Percentiles rank a stretch among this genome's conserved stretches.
Conservation (phyloP, 306 rosid species). For the cucumber (Cucumis sativus) region DNA sequence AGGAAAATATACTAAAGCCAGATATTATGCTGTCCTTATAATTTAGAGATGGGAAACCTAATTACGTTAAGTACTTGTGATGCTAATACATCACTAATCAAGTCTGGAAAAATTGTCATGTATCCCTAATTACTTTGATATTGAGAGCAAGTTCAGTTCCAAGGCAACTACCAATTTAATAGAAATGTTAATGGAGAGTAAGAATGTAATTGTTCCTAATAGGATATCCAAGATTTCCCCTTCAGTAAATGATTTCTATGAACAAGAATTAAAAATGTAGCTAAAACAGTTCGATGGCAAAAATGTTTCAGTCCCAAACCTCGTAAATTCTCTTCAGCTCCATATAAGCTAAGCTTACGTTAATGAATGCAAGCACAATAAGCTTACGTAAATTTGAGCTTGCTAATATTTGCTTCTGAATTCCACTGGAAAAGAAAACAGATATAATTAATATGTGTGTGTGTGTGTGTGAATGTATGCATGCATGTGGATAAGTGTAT, state of each 20-base stretch:
- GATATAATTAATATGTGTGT: background rate
- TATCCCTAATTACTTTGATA: background rate
- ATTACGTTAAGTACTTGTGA: background rate
- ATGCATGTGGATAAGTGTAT: background rate
- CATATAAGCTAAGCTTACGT: constrained; percentile 76
- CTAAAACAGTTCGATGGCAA: background rate
- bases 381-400: constrained; percentile 59
- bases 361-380: constrained; percentile 59
- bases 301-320: constrained; percentile 35
- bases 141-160: background rate
- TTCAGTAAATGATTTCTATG: background rate
- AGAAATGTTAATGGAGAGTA: background rate
- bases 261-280: background rate
- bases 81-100: background rate
- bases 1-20: background rate
- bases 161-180: background rate
- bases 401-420: constrained; percentile 69
- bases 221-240: background rate
- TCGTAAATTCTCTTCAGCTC: constrained; percentile 74
- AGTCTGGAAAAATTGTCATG: background rate
- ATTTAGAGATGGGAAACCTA: background rate
- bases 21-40: background rate
- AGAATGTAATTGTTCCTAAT: too few species aligned
- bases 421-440: constrained; percentile 44
- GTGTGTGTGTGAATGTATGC: background rate